Conservation (phyloP, 495 filamentous ascomycete species). For the Aspergillus bridgeri region DNA sequence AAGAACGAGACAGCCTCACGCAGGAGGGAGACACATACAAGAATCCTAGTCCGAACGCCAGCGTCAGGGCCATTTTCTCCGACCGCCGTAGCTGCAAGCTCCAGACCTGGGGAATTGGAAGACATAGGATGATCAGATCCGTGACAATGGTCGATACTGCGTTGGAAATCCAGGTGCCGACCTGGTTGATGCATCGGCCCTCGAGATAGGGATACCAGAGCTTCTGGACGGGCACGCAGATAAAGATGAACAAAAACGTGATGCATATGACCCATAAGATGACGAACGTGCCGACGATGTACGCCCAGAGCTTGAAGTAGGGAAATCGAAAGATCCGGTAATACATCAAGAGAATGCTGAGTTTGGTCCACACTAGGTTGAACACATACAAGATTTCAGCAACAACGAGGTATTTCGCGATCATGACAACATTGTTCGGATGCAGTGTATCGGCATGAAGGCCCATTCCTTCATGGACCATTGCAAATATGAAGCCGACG, state of each 20-base stretch:
- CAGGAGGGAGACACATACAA: conserved; percentile 21
- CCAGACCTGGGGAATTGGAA: conserved; percentile 45
- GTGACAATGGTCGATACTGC: conserved; percentile 45
- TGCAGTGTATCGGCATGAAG: conserved; percentile 26
- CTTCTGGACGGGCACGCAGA: conserved; percentile 42
- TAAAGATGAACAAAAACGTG: conserved; percentile 41
- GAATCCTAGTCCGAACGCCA: conserved; percentile 28
- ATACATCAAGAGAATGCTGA: conserved; percentile 44
- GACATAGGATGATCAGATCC: conserved; percentile 43
- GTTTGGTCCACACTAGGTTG: conserved; percentile 40
- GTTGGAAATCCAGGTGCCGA: conserved; percentile 43
- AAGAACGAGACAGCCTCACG: neutral
- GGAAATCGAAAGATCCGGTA: conserved; percentile 39
- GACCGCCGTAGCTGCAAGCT: conserved; percentile 27
- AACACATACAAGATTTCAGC: conserved; percentile 40
- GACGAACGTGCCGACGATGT: conserved; percentile 37
- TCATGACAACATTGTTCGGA: conserved; percentile 21
- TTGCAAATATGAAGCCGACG: conserved; percentile 31
- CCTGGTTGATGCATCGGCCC: conserved; percentile 43
- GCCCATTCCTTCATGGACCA: conserved; percentile 31
- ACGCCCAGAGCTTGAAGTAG: conserved; percentile 33
- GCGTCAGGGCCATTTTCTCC: conserved; percentile 20
- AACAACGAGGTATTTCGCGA: conserved; percentile 34
- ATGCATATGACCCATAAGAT: conserved; percentile 38
- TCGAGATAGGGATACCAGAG: conserved; percentile 35